phyloP scores from a whole-genome alignment of 2,329 filamentous ascomycete species.

The Penicillium sp. region DNA sequence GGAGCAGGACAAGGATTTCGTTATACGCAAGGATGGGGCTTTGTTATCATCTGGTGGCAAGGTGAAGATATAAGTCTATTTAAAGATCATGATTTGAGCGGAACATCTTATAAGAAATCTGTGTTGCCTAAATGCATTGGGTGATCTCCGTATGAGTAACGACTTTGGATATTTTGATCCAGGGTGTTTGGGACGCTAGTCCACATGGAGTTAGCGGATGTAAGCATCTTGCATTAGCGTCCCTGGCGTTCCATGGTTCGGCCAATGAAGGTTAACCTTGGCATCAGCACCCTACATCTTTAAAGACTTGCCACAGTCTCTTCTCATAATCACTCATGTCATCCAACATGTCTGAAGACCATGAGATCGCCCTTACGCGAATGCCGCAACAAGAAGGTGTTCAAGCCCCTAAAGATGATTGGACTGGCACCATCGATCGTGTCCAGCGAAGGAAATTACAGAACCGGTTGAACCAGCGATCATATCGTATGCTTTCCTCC shows the following conservation, averaged over 20 bases:
- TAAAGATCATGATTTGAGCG: too few species aligned
- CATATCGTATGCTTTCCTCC: conserved; percentile 11
- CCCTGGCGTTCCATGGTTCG: neutral
- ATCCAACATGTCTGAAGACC: neutral
- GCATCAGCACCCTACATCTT: neutral
- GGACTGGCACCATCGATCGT: conserved; percentile 6
- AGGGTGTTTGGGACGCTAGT: neutral
- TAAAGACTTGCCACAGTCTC: neutral
- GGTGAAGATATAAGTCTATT: neutral
- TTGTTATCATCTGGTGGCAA: conserved; percentile 53
- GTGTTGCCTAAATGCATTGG: neutral
- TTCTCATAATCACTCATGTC: neutral
- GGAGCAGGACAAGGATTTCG: conserved; percentile 70
- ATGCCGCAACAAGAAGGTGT: conserved; percentile 20
- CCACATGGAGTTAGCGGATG: neutral
- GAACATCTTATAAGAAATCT: too few species aligned
- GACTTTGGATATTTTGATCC: neutral
- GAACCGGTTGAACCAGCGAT: conserved; percentile 21
- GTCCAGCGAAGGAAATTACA: conserved; percentile 16
- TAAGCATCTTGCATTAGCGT: conserved; percentile 6
- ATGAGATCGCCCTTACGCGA: neutral
- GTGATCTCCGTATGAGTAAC: too few species aligned
- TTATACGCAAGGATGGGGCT: conserved; percentile 60
- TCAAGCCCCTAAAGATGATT: conserved; percentile 15
- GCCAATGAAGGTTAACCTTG: neutral